Conservation (phyloP, 2,329 filamentous ascomycete species). For the Neoascochyta sp. region DNA sequence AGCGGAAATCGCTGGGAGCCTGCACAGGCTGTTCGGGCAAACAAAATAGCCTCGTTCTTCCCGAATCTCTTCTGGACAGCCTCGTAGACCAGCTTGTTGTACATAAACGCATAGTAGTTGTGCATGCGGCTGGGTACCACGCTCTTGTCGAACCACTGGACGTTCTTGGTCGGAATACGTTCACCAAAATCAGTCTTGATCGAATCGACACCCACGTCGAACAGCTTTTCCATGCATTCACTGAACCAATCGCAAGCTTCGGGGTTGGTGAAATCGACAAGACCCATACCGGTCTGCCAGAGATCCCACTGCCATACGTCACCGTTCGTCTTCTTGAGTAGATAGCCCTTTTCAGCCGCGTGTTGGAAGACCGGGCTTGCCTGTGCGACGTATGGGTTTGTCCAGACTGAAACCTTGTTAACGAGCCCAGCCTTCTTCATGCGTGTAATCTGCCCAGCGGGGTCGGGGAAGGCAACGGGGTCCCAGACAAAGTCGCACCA, state of each 20-base stretch:
- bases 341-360: conserved; percentile 63
- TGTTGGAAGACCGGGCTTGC: conserved; percentile 63
- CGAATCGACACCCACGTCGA: conserved; percentile 65
- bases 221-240: conserved; percentile 58
- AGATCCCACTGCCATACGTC: conserved; percentile 73
- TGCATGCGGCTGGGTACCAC: conserved; percentile 67
- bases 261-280: conserved; percentile 72
- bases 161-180: conserved; percentile 62
- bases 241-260: conserved; percentile 63
- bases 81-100: conserved; percentile 68
- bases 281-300: conserved; percentile 73
- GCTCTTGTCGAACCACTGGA: conserved; percentile 60
- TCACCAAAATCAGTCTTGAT: conserved; percentile 78
- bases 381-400: conserved; percentile 71
- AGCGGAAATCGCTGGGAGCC: conserved; percentile 65
- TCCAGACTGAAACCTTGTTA: conserved; percentile 68
- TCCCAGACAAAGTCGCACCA: conserved; percentile 76
- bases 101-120: conserved; percentile 72
- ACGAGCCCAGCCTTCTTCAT: conserved; percentile 60
- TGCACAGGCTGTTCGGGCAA: conserved; percentile 64
- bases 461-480: conserved; percentile 64
- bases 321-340: conserved; percentile 65
- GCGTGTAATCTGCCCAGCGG: conserved; percentile 59
- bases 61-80: conserved; percentile 55
- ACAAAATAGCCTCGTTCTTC: conserved; percentile 57